Base-by-base conservation (phyloP, 345 rosid species). In the Xanthoceras sorbifolium region DNA sequence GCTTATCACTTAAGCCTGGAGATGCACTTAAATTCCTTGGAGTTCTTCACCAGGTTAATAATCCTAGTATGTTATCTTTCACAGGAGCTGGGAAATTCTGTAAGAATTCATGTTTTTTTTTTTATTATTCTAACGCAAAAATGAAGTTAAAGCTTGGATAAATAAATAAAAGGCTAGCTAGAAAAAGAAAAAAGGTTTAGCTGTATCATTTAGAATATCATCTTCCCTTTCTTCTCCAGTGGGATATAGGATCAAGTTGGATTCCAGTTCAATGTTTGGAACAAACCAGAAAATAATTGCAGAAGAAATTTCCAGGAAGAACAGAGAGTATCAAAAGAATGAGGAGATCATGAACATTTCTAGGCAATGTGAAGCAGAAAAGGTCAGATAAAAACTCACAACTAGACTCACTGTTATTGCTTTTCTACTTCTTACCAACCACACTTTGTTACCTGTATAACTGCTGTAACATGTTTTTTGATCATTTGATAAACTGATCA, bases 21-120 rank as follows among this genome's bases (percentile, higher is more conserved):
- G 89, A 87, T 73, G 82, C 75, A 48, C 74, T 89, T n/a, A 59
- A 77, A 38, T 76, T 89, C n/a, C 63, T 84, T 1, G 87, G 82
- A 66, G 78, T 86, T 75, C 82, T 91, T 76, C 91, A 83, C 82
- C 92, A 87, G 88, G 82, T 89, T 87, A 84, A 71, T 86, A 91
- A 78, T 75, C 94, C 92, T 73, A 87, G 88, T 84, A 87, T 69
- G 90, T 87, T 89, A 60, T 82, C 88, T 79, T 79, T 81, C 83
- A 76, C 52, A 62, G 55, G 69, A 75, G 78, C 85, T 82, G 75
- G 78, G 26, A 85, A 80, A 76, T 75, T 78, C 48, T 6, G 82
- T 80, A 78, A 83, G 86, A 71, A 29, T 82, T 80, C 25, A 3
- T 64, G 46, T 63, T 64, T 79, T 5, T 83, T 38, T 68, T 52